Percentiles rank a stretch among this genome's conserved stretches.
Conservation (phyloP, 2,329 filamentous ascomycete species). For the Penicillium sp. region DNA sequence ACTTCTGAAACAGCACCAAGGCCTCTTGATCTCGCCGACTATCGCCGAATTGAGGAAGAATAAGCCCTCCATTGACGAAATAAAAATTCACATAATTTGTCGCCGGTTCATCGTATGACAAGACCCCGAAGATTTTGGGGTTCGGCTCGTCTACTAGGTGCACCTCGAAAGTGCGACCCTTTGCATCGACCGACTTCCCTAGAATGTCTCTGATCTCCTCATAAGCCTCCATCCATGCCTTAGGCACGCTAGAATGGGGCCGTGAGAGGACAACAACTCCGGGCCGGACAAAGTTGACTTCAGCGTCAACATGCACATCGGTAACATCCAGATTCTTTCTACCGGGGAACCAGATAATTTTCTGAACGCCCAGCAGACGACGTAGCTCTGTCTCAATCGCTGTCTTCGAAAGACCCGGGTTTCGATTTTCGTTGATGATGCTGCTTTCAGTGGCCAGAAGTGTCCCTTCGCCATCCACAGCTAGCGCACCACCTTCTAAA, state of each 20-base stretch:
- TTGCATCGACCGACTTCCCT: conserved; percentile 17
- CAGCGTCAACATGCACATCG: conserved; percentile 29
- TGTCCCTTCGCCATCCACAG: conserved; percentile 33
- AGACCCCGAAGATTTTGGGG: conserved; percentile 5
- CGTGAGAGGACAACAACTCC: conserved; percentile 28
- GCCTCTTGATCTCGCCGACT: conserved; percentile 20
- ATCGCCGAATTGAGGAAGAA: conserved; percentile 32
- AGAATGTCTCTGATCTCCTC: conserved; percentile 24
- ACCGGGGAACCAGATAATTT: conserved; percentile 33
- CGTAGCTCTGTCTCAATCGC: conserved; percentile 26
- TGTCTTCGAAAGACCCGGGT: conserved; percentile 20
- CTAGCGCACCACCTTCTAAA: conserved; percentile 31
- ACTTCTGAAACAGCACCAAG: conserved; percentile 18
- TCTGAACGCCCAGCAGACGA: conserved; percentile 26
- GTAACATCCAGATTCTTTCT: conserved; percentile 29
- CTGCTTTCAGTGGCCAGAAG: conserved; percentile 32
- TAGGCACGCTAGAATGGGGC: conserved; percentile 19
- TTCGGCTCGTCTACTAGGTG: conserved; percentile 27
- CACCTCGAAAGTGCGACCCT: conserved; percentile 25
- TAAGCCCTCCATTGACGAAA: conserved; percentile 31
- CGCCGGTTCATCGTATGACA: conserved; percentile 20
- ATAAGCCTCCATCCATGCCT: conserved; percentile 19
- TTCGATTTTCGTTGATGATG: conserved; percentile 32
- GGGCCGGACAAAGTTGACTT: conserved; percentile 19
- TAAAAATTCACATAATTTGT: conserved; percentile 33